A percentile compares a stretch with the other conserved stretches of the same genome.
These are phyloP conservation scores for Phytopythium litorale DNA, from an alignment of 352 stramenopile genomes.

Conservation along the genomic window DNA sequence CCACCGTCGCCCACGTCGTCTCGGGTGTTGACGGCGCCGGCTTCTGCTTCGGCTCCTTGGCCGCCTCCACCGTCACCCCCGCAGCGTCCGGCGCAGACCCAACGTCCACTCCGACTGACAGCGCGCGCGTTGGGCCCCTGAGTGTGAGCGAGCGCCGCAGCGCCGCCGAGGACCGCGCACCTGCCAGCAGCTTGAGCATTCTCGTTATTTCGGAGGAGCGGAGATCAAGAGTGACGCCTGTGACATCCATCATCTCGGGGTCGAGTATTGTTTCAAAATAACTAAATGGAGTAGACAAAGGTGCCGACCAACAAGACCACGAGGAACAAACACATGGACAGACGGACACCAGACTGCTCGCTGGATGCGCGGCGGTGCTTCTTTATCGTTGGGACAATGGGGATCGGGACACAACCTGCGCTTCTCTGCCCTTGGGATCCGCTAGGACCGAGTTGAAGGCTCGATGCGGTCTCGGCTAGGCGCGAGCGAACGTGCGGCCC, in stretches of 20 bases:
- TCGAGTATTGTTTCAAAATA: background rate
- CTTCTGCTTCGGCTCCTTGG: background rate
- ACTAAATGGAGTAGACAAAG: background rate
- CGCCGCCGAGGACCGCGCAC: background rate
- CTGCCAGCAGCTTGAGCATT: conserved; percentile 1
- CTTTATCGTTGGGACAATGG: background rate
- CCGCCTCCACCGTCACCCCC: background rate
- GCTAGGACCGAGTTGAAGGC: background rate
- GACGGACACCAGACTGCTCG: background rate
- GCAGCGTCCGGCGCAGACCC: conserved; percentile 4
- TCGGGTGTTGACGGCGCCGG: conserved; percentile 16
- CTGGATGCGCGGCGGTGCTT: background rate
- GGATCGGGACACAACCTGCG: background rate
- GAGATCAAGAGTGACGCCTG: background rate
- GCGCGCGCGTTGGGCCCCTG: conserved; percentile 7
- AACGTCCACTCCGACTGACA: conserved; percentile 10
- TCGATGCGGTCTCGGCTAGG: conserved; percentile 20
- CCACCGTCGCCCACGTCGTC: conserved; percentile 63
- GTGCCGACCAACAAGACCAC: background rate
- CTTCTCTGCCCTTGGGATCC: background rate
- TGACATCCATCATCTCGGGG: background rate
- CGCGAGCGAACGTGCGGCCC: conserved; percentile 86
- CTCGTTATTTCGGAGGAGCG: background rate
- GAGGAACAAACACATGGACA: background rate
- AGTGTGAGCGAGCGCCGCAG: conserved; percentile 5